Conservation (phyloP, 345 rosid species). For the Populus simonii region DNA sequence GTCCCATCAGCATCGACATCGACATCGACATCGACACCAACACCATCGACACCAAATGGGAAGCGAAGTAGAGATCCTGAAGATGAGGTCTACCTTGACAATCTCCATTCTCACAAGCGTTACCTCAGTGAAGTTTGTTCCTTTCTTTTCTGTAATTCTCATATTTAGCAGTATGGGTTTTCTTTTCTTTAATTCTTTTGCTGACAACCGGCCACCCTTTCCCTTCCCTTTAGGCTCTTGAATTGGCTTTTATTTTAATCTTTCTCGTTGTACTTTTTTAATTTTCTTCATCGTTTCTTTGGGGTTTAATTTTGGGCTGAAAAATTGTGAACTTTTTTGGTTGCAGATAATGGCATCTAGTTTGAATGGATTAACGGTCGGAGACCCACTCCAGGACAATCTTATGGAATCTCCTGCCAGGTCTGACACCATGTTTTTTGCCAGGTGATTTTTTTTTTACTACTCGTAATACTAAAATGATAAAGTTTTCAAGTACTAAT, state of each 20-base stretch:
- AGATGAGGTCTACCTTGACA: conserved; percentile 91
- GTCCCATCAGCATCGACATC: conserved; percentile 31
- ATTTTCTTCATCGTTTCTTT: background rate
- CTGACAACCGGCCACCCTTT: background rate
- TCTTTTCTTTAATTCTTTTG: background rate
- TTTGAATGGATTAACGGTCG: conserved; percentile 87
- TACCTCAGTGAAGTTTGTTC: conserved; percentile 79
- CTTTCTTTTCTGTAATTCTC: background rate
- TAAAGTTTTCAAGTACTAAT: background rate
- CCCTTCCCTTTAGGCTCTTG: background rate
- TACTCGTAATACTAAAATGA: background rate
- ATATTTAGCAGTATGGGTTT: background rate
- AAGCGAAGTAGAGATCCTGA: conserved; percentile 89
- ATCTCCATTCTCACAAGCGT: conserved; percentile 90
- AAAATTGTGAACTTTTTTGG: background rate
- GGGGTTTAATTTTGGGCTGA: background rate
- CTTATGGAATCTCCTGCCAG: conserved; percentile 84
- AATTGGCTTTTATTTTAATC: background rate
- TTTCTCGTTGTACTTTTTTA: background rate
- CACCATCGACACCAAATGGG: conserved; percentile 48
- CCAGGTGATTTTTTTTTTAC: conserved; percentile 26
- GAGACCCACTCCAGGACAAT: conserved; percentile 75
- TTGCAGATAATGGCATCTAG: conserved; percentile 95
- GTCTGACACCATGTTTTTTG: conserved; percentile 49
- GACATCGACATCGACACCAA: conserved; percentile 28